These are phyloP conservation scores for Chytriomyces sp. DNA, from an alignment of 192 early-diverging fungal genomes.

Conservation along the genomic window DNA sequence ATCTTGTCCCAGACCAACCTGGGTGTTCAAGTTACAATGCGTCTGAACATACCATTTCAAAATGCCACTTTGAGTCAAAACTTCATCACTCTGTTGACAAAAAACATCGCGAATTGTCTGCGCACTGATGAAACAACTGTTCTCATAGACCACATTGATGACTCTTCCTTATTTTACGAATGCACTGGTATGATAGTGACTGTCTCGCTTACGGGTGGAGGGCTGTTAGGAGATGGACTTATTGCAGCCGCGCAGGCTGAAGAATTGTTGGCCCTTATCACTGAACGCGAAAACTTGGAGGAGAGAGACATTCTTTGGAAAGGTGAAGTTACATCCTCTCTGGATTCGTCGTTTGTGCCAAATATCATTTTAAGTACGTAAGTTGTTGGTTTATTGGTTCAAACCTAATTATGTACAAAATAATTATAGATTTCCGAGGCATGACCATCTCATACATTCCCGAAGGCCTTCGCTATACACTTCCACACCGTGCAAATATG, in stretches of 20 bases:
- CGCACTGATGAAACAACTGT: not conserved
- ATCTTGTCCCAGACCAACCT: conserved; percentile 15
- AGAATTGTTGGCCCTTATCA: conserved; percentile 35
- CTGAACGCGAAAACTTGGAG: not conserved
- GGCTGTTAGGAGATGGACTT: conserved; percentile 12
- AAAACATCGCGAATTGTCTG: not conserved
- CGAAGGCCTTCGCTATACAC: conserved; percentile 36
- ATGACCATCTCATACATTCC: conserved; percentile 40
- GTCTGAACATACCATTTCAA: not conserved
- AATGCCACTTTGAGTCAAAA: not conserved
- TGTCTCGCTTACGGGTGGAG: conserved; percentile 25
- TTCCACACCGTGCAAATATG: conserved; percentile 26
- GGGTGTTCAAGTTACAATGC: conserved; percentile 23
- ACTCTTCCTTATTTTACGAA: not conserved
- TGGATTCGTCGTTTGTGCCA: conserved; percentile 37
- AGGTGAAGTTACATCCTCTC: conserved; percentile 27
- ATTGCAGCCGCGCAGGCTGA: conserved; percentile 43
- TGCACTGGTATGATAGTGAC: conserved; percentile 21
- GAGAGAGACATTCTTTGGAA: conserved; percentile 11
- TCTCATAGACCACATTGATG: conserved; percentile 32
- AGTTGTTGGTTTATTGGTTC: not conserved
- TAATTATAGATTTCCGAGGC: conserved; percentile 34
- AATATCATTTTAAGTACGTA: conserved; percentile 41
- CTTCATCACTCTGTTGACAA: not conserved
- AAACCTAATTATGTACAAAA: not conserved